A percentile compares a stretch with the other conserved stretches of the same genome.
phyloP scores from a whole-genome alignment of 768 basidiomycete species.

The Saitozyma sp. region DNA sequence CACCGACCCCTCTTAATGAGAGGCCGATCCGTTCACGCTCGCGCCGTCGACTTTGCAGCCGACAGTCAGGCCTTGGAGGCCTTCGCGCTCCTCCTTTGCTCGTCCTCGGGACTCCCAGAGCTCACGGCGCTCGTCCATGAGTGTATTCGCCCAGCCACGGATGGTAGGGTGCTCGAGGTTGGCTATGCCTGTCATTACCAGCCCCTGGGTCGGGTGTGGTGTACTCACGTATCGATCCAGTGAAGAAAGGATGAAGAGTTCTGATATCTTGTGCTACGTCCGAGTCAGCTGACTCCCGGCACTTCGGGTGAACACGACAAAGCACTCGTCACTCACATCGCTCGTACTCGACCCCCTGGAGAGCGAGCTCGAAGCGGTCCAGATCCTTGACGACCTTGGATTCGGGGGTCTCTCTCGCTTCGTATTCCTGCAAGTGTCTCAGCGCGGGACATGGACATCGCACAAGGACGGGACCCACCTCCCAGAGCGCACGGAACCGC shows the following conservation, averaged over 20 bases:
- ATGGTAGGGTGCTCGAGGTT: conserved; percentile 51
- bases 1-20: neutral
- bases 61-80: conserved; percentile 25
- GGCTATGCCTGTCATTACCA: conserved; percentile 18
- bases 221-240: conserved; percentile 37
- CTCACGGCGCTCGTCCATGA: conserved; percentile 47
- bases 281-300: neutral
- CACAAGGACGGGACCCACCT: conserved; percentile 33
- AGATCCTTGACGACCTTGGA: conserved; percentile 54
- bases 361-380: conserved; percentile 51
- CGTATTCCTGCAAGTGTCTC: conserved; percentile 46
- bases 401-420: conserved; percentile 52
- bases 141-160: conserved; percentile 47
- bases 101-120: conserved; percentile 46
- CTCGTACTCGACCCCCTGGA: conserved; percentile 53
- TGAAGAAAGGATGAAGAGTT: conserved; percentile 46
- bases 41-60: conserved; percentile 9
- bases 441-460: neutral
- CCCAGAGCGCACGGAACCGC: conserved; percentile 49
- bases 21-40: neutral
- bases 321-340: conserved; percentile 41
- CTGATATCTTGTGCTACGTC: conserved; percentile 45
- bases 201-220: neutral
- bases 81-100: conserved; percentile 35
- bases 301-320: too few species aligned